A percentile compares a stretch with the other conserved stretches of the same genome.
phyloP scores from a whole-genome alignment of 257 asterid genomes.

The Solanum gandarillasii region DNA sequence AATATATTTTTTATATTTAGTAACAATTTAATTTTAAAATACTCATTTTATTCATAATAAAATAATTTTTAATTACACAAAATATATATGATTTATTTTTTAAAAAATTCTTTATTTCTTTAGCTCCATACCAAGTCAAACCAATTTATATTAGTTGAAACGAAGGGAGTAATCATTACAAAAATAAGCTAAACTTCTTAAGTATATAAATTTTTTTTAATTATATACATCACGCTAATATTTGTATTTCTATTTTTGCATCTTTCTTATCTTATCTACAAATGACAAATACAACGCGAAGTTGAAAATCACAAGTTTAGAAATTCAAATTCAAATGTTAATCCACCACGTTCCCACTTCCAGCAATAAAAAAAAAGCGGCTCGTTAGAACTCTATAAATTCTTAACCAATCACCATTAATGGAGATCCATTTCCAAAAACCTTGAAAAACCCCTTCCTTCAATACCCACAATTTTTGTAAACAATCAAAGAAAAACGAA shows the following conservation, averaged over 20 bases:
- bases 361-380: background rate
- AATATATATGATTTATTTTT: no score
- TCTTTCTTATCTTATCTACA: no score
- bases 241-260: background rate
- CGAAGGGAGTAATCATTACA: no score
- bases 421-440: background rate
- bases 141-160: no score
- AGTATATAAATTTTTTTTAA: background rate
- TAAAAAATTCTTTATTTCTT: accelerated
- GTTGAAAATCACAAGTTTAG: background rate
- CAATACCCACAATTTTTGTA: background rate
- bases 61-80: no score
- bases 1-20: no score
- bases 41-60: no score
- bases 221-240: background rate
- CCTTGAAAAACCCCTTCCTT: background rate
- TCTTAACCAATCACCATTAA: background rate
- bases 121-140: no score
- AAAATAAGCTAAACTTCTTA: background rate
- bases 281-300: background rate
- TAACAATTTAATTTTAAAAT: no score
- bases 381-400: background rate
- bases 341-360: background rate
- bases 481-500: background rate
- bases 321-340: background rate